phyloP scores from a whole-genome alignment of 2,329 filamentous ascomycete species.

The Cladosporium oxysporum region DNA sequence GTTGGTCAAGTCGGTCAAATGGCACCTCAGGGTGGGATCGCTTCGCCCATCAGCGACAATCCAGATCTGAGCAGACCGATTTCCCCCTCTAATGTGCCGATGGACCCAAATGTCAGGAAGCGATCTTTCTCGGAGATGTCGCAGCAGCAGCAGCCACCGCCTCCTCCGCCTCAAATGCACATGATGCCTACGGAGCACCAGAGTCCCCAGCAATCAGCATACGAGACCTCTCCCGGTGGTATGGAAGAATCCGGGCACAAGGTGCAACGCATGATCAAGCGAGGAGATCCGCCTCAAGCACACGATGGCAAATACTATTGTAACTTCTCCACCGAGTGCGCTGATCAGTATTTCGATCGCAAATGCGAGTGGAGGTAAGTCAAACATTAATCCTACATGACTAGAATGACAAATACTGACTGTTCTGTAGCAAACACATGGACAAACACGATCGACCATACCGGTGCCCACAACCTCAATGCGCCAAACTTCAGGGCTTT shows the following conservation, averaged over 20 bases:
- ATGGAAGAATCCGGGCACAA: conserved; percentile 17
- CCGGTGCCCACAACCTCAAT: conserved; percentile 77
- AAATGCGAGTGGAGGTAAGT: conserved; percentile 95
- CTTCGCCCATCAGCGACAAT: conserved; percentile 13
- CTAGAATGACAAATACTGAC: conserved; percentile 23
- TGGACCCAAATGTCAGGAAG: conserved; percentile 31
- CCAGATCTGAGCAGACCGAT: conserved; percentile 31
- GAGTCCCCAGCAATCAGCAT: conserved; percentile 5
- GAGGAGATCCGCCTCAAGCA: conserved; percentile 60
- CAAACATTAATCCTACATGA: background rate
- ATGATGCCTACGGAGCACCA: conserved; percentile 7
- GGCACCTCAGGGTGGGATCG: background rate
- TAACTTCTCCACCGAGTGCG: conserved; percentile 66
- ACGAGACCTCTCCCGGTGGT: conserved; percentile 7
- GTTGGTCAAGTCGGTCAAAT: conserved; percentile 4
- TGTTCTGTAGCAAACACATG: conserved; percentile 79
- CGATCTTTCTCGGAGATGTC: conserved; percentile 36
- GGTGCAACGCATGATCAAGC: conserved; percentile 30
- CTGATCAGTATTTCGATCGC: conserved; percentile 69
- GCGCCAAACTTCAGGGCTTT: conserved; percentile 89
- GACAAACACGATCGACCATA: conserved; percentile 96
- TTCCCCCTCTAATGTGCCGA: conserved; percentile 27
- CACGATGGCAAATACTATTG: conserved; percentile 76
- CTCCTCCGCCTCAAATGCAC: background rate
- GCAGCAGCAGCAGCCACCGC: conserved; percentile 21